phyloP scores from a whole-genome alignment of 2,329 filamentous ascomycete genomes.

The Cytospora leucostoma region DNA sequence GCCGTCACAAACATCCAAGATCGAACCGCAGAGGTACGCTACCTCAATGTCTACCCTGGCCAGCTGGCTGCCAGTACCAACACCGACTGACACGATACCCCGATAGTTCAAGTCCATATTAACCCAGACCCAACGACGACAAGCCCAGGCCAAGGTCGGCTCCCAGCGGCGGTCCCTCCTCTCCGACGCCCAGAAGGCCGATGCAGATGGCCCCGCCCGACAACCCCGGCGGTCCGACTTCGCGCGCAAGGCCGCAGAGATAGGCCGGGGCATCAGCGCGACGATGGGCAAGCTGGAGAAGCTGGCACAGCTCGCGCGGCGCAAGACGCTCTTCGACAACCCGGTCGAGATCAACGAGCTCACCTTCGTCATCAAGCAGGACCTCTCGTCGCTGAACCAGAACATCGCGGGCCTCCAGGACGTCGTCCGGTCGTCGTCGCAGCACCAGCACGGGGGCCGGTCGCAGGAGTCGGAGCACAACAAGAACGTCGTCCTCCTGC shows the following conservation, averaged over 20 bases:
- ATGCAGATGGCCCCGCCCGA: slow-evolving; percentile 53
- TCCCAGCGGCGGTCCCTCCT: slow-evolving; percentile 81
- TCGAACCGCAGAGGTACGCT: slow-evolving; percentile 71
- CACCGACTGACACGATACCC: background rate
- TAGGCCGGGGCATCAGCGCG: slow-evolving; percentile 84
- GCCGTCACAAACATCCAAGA: slow-evolving; percentile 84
- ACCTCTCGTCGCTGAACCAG: slow-evolving; percentile 79
- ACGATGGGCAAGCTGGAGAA: slow-evolving; percentile 97
- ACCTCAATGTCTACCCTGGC: background rate
- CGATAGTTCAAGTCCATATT: slow-evolving; percentile 80
- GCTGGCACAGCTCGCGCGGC: slow-evolving; percentile 88
- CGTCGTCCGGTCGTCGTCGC: slow-evolving; percentile 56
- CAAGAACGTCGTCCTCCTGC: slow-evolving; percentile 90
- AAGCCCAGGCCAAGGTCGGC: slow-evolving; percentile 74
- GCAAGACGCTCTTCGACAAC: slow-evolving; percentile 97
- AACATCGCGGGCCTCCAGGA: slow-evolving; percentile 83
- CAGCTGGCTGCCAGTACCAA: slow-evolving; percentile 1
- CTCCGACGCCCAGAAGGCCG: slow-evolving; percentile 69
- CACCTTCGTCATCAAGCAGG: slow-evolving; percentile 97
- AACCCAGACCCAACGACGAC: slow-evolving; percentile 77
- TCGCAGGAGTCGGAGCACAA: slow-evolving; percentile 94
- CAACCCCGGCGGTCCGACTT: slow-evolving; percentile 79
- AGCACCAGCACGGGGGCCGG: slow-evolving; percentile 64
- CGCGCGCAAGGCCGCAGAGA: slow-evolving; percentile 85
- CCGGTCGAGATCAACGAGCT: slow-evolving; percentile 96